Evolutionary conservation across 2,329 filamentous ascomycete species (phyloP).

Genomic region (Neodidymelliopsis sp.): DNA sequence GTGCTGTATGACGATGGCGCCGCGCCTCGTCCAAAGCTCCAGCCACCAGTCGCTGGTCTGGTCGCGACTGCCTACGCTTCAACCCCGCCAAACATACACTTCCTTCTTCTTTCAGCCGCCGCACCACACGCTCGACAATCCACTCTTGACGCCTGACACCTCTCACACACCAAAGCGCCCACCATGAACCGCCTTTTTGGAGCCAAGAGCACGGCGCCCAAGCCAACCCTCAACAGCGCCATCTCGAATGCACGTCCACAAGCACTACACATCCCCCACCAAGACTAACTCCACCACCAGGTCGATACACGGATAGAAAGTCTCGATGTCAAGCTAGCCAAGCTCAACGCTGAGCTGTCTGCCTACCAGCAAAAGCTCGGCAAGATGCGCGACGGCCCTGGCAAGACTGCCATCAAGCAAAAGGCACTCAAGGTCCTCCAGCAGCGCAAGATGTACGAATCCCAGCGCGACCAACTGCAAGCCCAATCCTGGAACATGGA

Average conservation of each 20-base stretch:
- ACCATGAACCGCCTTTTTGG: constrained; percentile 97
- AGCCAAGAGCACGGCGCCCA: constrained; percentile 82
- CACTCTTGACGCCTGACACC: not conserved
- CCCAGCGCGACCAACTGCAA: constrained; percentile 91
- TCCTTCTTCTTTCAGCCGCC: not conserved
- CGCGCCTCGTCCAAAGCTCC: constrained; percentile 14
- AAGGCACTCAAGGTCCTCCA: constrained; percentile 95
- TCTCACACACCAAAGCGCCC: constrained; percentile 22
- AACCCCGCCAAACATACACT: constrained; percentile 15
- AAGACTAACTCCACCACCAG: constrained; percentile 52
- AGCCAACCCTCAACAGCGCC: constrained; percentile 84
- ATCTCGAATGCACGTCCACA: constrained; percentile 73
- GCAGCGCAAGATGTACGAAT: constrained; percentile 92
- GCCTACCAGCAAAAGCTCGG: constrained; percentile 86
- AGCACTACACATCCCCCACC: constrained; percentile 8
- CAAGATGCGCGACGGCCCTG: constrained; percentile 95
- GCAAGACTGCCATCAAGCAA: constrained; percentile 89
- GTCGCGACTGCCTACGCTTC: constrained; percentile 16
- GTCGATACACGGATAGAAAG: constrained; percentile 82
- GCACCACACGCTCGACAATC: not conserved
- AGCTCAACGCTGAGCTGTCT: constrained; percentile 87
- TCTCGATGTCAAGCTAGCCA: constrained; percentile 93
- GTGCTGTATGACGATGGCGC: constrained; percentile 17
- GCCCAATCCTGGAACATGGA: constrained; percentile 99
- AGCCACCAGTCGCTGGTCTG: constrained; percentile 17